A percentile compares a stretch with the other conserved stretches of the same genome.
Evolutionary conservation across 805 yeast species (phyloP).

Genomic region (Ogataea degrootiae): DNA sequence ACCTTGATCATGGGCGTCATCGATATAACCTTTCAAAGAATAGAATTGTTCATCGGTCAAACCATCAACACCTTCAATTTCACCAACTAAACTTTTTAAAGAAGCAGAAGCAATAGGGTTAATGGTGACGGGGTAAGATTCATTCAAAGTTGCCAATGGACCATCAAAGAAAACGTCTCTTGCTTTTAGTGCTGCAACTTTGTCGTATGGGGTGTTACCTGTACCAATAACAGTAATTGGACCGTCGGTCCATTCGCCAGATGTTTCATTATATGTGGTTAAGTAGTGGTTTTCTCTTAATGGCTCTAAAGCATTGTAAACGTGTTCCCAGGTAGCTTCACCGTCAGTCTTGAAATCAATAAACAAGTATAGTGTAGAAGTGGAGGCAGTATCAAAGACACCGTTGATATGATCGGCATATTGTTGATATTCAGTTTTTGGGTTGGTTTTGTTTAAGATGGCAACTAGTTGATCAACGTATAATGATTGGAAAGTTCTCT

Average conservation of each 20-base stretch:
- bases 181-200: conserved; percentile 21
- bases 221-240: conserved; percentile 63
- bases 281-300: conserved; percentile 47
- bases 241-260: conserved; percentile 35
- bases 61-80: conserved; percentile 20
- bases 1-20: conserved; percentile 44
- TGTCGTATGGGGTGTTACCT: conserved; percentile 54
- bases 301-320: conserved; percentile 42
- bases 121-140: conserved; percentile 15
- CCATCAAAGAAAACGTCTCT: conserved; percentile 50
- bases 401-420: conserved; percentile 13
- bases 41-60: conserved; percentile 32
- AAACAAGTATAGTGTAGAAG: conserved; percentile 52
- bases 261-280: conserved; percentile 39
- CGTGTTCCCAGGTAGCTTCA: conserved; percentile 40
- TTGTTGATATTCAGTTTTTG: conserved; percentile 16
- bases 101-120: conserved; percentile 35
- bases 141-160: conserved; percentile 33
- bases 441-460: conserved; percentile 48
- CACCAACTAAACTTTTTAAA: conserved; percentile 22
- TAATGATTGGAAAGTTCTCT: conserved; percentile 41
- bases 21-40: conserved; percentile 26
- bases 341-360: conserved; percentile 62
- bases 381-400: conserved; percentile 38
- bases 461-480: conserved; percentile 50